Percentiles rank a stretch among this genome's conserved stretches.
Evolutionary conservation across 345 rosid species (phyloP).

Genomic region (Fremontodendron californicum): DNA sequence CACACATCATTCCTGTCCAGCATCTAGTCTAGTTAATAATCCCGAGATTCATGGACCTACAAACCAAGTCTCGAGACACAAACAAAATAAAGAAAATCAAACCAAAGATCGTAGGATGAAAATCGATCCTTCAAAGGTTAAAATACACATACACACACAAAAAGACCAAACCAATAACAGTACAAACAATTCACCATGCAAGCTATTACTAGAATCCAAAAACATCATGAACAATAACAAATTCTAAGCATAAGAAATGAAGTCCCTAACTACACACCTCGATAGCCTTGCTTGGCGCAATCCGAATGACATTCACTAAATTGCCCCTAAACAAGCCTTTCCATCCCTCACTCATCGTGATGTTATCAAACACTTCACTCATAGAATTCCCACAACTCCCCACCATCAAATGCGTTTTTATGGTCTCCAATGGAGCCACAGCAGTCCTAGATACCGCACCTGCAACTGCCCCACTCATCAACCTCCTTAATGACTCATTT

Average conservation of each 20-base stretch:
- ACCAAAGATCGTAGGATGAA: neutral
- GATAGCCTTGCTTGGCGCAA: neutral
- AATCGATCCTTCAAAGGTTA: neutral
- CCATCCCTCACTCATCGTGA: neutral
- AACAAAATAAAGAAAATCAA: neutral
- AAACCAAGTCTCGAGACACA: neutral
- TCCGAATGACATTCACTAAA: neutral
- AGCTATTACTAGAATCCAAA: neutral
- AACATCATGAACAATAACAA: neutral
- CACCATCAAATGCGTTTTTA: conserved; percentile 1
- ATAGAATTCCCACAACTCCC: neutral
- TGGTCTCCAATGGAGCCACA: conserved; percentile 1
- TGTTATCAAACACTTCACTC: neutral
- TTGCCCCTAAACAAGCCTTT: conserved; percentile 5
- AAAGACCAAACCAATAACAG: neutral
- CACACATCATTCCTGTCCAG: neutral
- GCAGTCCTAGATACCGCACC: neutral
- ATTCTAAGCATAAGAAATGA: neutral
- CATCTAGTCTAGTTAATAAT: neutral
- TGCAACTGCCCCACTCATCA: neutral
- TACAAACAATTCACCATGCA: neutral
- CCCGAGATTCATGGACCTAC: neutral
- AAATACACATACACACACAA: neutral
- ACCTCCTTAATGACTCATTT: neutral
- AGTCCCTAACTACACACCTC: neutral